Base-by-base conservation (phyloP, 2,329 filamentous ascomycete genomes). In the Coniochaeta prunicola region DNA sequence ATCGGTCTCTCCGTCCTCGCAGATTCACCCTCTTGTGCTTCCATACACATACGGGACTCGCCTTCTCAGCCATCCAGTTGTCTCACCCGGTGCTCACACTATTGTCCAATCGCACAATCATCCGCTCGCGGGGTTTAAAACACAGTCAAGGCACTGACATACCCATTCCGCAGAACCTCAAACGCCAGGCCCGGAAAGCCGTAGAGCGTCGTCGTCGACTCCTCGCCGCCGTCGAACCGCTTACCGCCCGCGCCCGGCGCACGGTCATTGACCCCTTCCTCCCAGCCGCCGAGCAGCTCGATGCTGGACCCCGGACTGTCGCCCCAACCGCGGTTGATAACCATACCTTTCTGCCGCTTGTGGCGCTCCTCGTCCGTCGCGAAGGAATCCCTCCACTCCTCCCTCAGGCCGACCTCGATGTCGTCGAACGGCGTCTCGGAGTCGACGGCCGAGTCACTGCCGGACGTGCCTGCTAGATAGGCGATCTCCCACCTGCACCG, bases 181-280 rank as follows among this genome's bases (percentile, higher is more conserved):
- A 99, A 97, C 53, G 97, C 85, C 72, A 97, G 76, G 0, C 94
- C 93, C 0, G 94, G 93, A 68, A 97, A 97, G 1, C 93, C 92
- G 75, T 91, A 97, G 30, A 99, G 74, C 62, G 92, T 93, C 17
- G 92, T 96, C 59, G 82, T 85, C 60, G 82, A 83, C 64, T 85
- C 82, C 40, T 81, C 80, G 50, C 71, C 78, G 2, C 78, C 74
- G 53, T 80, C 87, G 69, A 72, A 79, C 70, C 73, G 82, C 75
- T 74, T 84, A 15, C 75, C 75, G 66, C 72, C 73, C 10, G n/a
- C 31, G 4, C 53, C 53, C 15, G 30, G 30, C 19, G 50, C 31
- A 8, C 53, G 17, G 30, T 36, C 53, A 13, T 36, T 36, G 64
- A 74, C 66, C 68, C 73, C 72, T 65, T 94, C 91, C 71, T 96